Conservation (phyloP, 2,329 filamentous ascomycete genomes). For the Xylaria sp. region DNA sequence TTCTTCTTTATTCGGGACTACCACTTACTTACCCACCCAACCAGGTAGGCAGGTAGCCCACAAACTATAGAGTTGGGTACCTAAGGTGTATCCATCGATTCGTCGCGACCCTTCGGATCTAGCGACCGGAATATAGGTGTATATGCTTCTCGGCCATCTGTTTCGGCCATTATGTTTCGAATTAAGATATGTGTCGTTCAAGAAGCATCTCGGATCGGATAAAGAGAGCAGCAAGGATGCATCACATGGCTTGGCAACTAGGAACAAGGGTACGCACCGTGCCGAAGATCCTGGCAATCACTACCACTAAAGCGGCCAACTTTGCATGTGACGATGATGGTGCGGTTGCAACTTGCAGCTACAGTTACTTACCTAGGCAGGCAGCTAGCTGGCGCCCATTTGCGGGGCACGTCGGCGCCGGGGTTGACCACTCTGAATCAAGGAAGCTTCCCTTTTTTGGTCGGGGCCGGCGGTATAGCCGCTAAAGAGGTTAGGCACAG, state of each 20-base stretch:
- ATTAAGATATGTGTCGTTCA: conserved; percentile 26
- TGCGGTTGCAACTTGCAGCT: background rate
- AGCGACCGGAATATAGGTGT: background rate
- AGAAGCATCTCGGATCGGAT: conserved; percentile 27
- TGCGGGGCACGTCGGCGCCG: conserved; percentile 3
- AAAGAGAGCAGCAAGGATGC: conserved; percentile 20
- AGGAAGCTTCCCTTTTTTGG: conserved; percentile 11
- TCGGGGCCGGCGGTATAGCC: background rate
- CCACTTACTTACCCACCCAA: too few species aligned
- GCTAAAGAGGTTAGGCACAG: background rate
- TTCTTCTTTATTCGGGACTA: too few species aligned
- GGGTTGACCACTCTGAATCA: too few species aligned
- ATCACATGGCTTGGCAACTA: conserved; percentile 20
- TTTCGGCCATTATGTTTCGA: conserved; percentile 22
- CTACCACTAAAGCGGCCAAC: background rate
- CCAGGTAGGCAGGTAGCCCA: too few species aligned
- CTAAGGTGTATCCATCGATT: too few species aligned
- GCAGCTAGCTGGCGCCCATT: background rate
- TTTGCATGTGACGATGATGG: conserved; percentile 16
- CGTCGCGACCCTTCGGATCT: background rate
- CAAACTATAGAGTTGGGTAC: too few species aligned
- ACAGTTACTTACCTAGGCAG: background rate
- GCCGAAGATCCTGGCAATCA: conserved; percentile 4
- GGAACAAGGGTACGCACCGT: conserved; percentile 6
- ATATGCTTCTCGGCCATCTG: too few species aligned